phyloP scores from a whole-genome alignment of 495 filamentous ascomycete species.

The Daldinia concentrica region DNA sequence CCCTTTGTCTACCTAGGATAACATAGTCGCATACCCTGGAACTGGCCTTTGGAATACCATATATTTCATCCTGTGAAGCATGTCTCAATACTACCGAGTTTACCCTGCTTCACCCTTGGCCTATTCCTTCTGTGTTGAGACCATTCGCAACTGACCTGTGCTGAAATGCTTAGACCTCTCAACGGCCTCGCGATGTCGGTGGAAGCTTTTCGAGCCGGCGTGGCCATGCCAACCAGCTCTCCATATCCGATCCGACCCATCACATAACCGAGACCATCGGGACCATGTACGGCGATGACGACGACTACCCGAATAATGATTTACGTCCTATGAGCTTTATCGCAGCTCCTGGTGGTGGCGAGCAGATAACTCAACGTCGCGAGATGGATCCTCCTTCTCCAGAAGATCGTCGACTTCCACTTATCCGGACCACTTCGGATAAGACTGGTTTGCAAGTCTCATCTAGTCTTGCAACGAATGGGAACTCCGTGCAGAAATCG shows the following conservation, averaged over 20 bases:
- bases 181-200: slow-evolving; percentile 63
- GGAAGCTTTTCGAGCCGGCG: slow-evolving; percentile 64
- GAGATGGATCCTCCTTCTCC: slow-evolving; percentile 36
- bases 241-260: slow-evolving; percentile 74
- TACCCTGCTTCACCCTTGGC: not conserved
- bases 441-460: slow-evolving; percentile 40
- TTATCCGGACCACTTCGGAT: slow-evolving; percentile 57
- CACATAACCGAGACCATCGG: slow-evolving; percentile 98
- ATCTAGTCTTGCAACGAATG: slow-evolving; percentile 24
- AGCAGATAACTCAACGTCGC: slow-evolving; percentile 44
- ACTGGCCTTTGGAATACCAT: slow-evolving; percentile 13
- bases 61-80: not conserved
- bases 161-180: slow-evolving; percentile 58
- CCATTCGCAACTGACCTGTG: slow-evolving; percentile 26
- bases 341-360: slow-evolving; percentile 52
- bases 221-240: slow-evolving; percentile 64
- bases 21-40: slow-evolving; percentile 30
- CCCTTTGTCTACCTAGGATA: slow-evolving; percentile 16
- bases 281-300: slow-evolving; percentile 90
- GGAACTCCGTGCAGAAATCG: slow-evolving; percentile 47
- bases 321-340: slow-evolving; percentile 59
- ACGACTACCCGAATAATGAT: slow-evolving; percentile 61
- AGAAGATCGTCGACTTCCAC: slow-evolving; percentile 51
- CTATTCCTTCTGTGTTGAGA: not conserved
- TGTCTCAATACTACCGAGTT: slow-evolving; percentile 1